A percentile compares a stretch with the other conserved stretches of the same genome.
phyloP scores from a whole-genome alignment of 106 monocot genomes.

The Acanthochlamys bracteata region DNA sequence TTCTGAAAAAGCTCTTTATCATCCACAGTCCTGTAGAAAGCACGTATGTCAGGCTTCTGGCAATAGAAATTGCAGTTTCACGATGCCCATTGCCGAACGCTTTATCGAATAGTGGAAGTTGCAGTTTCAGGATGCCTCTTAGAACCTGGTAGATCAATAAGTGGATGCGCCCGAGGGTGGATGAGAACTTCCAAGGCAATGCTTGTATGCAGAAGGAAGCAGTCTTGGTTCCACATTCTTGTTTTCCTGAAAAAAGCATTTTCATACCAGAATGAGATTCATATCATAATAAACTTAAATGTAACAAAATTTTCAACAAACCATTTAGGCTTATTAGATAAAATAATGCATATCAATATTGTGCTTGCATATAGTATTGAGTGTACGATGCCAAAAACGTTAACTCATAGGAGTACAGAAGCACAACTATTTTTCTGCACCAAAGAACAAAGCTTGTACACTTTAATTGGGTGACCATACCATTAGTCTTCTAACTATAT shows the following conservation, averaged over 20 bases:
- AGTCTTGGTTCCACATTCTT: slow-evolving; percentile 57
- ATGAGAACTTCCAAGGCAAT: slow-evolving; percentile 73
- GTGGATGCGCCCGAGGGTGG: slow-evolving; percentile 69
- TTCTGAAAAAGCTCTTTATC: slow-evolving; percentile 17
- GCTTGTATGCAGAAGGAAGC: slow-evolving; percentile 71
- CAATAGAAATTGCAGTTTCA: neutral
- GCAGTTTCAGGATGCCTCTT: neutral
- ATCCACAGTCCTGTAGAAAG: slow-evolving; percentile 9
- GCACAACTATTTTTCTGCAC: neutral
- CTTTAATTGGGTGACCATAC: no score
- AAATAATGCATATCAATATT: neutral
- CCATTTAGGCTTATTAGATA: no score
- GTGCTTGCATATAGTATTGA: neutral
- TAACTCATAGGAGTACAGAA: neutral
- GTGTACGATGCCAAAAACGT: neutral
- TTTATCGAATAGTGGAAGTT: slow-evolving; percentile 13
- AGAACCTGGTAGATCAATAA: slow-evolving; percentile 18
- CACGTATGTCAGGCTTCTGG: slow-evolving; percentile 5
- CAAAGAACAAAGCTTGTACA: no score
- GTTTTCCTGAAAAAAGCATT: slow-evolving; percentile 41
- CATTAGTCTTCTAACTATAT: no score
- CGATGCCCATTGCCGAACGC: neutral
- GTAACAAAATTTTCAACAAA: neutral
- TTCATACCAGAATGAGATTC: no score
- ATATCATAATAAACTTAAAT: neutral